Evolutionary conservation across 345 rosid species (phyloP).

Genomic region (Lumnitzera littorea): DNA sequence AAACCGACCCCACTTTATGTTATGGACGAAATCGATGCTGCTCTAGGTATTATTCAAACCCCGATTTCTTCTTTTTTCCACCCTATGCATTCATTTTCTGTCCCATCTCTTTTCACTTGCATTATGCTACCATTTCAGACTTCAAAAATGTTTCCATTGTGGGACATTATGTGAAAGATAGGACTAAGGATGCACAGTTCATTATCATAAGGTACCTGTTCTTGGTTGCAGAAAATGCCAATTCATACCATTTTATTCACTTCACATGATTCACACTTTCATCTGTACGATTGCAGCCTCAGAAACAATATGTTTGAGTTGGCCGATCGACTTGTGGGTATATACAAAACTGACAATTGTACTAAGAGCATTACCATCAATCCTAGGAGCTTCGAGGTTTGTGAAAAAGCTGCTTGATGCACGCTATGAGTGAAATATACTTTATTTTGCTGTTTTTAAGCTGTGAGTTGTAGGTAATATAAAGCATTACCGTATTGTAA

Average conservation of each 20-base stretch:
- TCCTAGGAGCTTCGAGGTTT: slow-evolving; percentile 76
- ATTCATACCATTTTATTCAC: neutral
- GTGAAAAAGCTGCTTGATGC: slow-evolving; percentile 43
- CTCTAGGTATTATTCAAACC: slow-evolving; percentile 44
- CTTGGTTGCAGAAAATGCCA: neutral
- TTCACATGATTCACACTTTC: neutral
- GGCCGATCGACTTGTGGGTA: slow-evolving; percentile 90
- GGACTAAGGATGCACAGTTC: slow-evolving; percentile 94
- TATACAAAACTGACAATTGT: slow-evolving; percentile 94
- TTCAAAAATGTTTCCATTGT: slow-evolving; percentile 98
- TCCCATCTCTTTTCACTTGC: neutral
- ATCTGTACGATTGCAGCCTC: slow-evolving; percentile 45
- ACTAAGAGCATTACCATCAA: slow-evolving; percentile 94
- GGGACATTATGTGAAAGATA: slow-evolving; percentile 95
- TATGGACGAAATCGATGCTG: slow-evolving; percentile 98
- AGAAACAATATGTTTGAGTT: slow-evolving; percentile 99
- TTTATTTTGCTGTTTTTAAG: neutral
- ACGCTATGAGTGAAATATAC: neutral
- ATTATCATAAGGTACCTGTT: slow-evolving; percentile 70
- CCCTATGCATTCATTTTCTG: slow-evolving; percentile 4
- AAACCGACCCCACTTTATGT: slow-evolving; percentile 98
- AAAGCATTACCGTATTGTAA: too few species aligned
- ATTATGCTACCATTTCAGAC: slow-evolving; percentile 32
- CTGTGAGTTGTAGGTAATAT: neutral
- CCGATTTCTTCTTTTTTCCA: neutral